Evolutionary conservation across 179 eudicot species (phyloP), one percentile per base, ranked within the genome.

Genomic region (Silene coronaria): DNA sequence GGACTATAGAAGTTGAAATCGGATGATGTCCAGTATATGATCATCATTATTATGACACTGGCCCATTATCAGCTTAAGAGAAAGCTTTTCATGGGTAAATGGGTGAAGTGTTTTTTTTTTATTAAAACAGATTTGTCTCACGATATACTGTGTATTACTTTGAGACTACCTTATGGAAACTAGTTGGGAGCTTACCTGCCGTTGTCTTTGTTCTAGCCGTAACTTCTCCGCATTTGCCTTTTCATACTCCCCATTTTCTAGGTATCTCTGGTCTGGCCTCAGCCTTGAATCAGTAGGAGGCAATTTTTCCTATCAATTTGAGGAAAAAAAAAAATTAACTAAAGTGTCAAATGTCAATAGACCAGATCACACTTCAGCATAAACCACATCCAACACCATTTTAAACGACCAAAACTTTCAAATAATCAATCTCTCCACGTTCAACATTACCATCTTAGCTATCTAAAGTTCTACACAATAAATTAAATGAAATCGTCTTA

Each of bases 171-270:
- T 10, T 10, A 42, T 42, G 48, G 13, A 42, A 42, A 11, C 48
- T 10, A 42, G 48, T 42, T 42, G 8, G 21, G 7, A n/a, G 4
- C 1, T 62, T 88, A 94, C 98, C 97, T 94, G 98, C 70, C 98
- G 89, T 65, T 84, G 87, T 57, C 87, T 79, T 80, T 84, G 87
- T 73, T 84, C 87, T 23, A 84, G 81, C 9, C 87, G 80, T 80
- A 84, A 55, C 73, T 84, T 84, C 75, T 84, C 87, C 5, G 81
- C 57, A 62, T 84, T 84, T 34, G 85, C 87, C 72, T 82, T 84
- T 23, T 84, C 87, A 53, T 62, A 84, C 76, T 84, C 85, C 51
- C 87, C 87, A 12, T 79, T 84, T 76, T 84, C 87, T 22, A 84
- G 59, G 76, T 77, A 84, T 62, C 85, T 77, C 57, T 84, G 87